Conservation (phyloP, 2,329 filamentous ascomycete species). For the Aspergillus floridensis region DNA sequence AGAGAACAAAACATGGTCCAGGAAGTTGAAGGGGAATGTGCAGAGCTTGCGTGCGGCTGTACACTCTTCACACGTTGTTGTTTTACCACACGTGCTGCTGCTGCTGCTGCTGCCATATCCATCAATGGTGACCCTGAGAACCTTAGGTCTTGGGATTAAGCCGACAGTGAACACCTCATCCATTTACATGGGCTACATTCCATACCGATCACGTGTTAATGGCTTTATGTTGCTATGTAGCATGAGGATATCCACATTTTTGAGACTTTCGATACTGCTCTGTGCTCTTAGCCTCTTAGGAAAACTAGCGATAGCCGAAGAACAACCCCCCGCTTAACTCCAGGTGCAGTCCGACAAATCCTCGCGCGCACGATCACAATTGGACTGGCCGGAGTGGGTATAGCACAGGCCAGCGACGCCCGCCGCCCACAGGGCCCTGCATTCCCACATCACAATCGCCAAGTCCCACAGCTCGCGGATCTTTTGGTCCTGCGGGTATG, state of each 20-base stretch:
- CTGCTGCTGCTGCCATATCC: no score
- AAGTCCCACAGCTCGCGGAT: background rate
- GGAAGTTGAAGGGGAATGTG: background rate
- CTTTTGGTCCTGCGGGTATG: background rate
- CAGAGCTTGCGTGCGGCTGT: background rate
- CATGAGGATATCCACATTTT: no score
- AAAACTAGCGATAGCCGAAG: no score
- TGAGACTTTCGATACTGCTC: no score
- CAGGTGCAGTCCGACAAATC: background rate
- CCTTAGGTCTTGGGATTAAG: background rate
- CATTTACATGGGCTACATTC: background rate
- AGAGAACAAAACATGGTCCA: constrained; percentile 20
- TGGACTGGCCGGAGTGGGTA: background rate
- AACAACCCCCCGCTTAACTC: background rate
- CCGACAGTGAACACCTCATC: background rate
- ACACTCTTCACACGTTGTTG: no score
- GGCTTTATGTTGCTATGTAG: background rate
- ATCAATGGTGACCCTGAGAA: no score
- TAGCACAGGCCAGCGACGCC: background rate
- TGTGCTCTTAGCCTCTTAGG: no score
- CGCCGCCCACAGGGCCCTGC: background rate
- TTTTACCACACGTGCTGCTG: no score
- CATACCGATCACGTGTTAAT: background rate
- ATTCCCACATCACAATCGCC: constrained; percentile 1
- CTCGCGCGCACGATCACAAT: background rate